Evolutionary conservation across 116 monocot species (phyloP), one percentile per base, ranked within the genome.

Genomic region (Iris pallida): DNA sequence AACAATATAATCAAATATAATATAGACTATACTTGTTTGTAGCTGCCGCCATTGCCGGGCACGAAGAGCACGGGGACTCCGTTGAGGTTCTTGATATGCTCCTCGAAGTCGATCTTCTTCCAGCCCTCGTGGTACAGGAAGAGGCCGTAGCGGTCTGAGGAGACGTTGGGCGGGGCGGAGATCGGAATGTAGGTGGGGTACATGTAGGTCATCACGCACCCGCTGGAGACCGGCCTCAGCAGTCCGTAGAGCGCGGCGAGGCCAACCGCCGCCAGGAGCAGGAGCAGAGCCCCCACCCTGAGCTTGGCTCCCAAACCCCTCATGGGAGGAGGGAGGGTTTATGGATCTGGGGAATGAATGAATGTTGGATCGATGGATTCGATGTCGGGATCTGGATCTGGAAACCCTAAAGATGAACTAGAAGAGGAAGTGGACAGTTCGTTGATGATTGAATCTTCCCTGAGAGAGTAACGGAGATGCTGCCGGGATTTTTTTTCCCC

Each of bases 31-130:
- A 63, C 96, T 90, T 97, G 97, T 68, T 97, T 97, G 65, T 92
- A 97, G 81, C 97, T 97, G 18, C 97, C 97, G 3, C 97, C 97
- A 74, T 97, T 97, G 20, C 97, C 97, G 16, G 97, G 97, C 15
- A 97, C 87, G 76, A 97, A 97, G n/a, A 97, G 70, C 55, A 97
- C 87, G 2, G 97, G 97, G 54, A 87, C 81, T 17, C 97, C 97
- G 43, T 71, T 77, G 14, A 97, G 72, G 13, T 78, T 80, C 72
- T 79, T 83, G 30, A 92, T 16, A 64, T 92, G 97, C 80, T 97
- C 80, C 0, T 67, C 71, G 47, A 92, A 92, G 68, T 97, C 90
- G 47, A 97, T 97, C 78, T 81, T 74, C 76, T 92, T 87, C 97
- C 97, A 97, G 6, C 97, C 97, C 69, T 97, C 97, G 17, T 97